These are phyloP conservation scores for Suillus placidus DNA, from an alignment of 768 basidiomycete species.

Conservation along the genomic window DNA sequence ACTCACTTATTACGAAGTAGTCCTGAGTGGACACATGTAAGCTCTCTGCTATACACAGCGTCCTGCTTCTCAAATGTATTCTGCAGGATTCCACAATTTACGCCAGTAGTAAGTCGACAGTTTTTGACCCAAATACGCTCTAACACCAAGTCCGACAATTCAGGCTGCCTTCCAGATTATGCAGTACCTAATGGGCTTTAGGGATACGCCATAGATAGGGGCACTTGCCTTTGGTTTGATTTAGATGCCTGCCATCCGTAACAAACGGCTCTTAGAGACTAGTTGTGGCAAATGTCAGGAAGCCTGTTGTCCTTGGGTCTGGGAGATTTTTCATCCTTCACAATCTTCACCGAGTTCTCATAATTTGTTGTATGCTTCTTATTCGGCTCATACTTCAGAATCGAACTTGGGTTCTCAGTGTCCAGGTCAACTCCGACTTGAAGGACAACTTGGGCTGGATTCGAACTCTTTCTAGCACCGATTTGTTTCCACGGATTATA, in stretches of 20 bases:
- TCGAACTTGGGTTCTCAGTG: neutral
- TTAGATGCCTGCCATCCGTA: neutral
- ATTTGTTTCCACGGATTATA: too few species aligned
- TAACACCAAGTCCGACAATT: neutral
- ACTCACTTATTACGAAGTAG: slow-evolving; percentile 68
- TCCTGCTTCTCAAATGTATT: neutral
- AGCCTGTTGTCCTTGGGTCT: neutral
- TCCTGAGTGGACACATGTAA: slow-evolving; percentile 70
- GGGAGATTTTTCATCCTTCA: neutral
- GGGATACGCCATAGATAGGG: slow-evolving; percentile 42
- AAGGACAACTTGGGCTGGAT: neutral
- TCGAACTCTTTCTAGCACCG: neutral
- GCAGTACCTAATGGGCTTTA: slow-evolving; percentile 63
- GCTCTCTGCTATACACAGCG: neutral
- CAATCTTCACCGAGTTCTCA: neutral
- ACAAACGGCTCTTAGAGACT: neutral
- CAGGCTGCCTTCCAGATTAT: slow-evolving; percentile 67
- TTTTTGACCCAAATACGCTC: neutral
- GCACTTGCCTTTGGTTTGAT: neutral
- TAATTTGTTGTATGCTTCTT: neutral
- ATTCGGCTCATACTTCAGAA: neutral
- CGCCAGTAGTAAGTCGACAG: slow-evolving; percentile 51
- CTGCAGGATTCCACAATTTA: slow-evolving; percentile 56
- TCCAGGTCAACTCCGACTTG: neutral
- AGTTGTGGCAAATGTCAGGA: neutral